phyloP scores from a whole-genome alignment of 257 asterid species.

The Fraxinus americana region DNA sequence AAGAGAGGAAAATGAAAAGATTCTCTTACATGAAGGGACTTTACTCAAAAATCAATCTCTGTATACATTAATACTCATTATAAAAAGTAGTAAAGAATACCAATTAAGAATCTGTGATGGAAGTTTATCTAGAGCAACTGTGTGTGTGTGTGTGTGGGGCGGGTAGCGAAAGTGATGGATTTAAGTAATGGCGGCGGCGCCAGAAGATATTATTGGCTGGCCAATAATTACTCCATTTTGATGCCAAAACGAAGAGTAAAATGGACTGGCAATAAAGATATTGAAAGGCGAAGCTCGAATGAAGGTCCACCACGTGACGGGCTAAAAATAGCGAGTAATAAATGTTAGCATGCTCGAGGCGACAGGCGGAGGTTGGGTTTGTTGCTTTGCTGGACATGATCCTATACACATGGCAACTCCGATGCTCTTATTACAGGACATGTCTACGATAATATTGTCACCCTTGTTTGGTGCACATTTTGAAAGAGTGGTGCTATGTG shows the following conservation, averaged over 20 bases:
- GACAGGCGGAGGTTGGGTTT: not conserved
- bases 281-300: not conserved
- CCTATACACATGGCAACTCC: no score
- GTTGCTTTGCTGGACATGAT: not conserved
- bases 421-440: no score
- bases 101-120: constrained; percentile 28
- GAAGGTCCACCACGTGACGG: not conserved
- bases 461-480: no score
- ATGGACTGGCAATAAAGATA: not conserved
- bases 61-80: constrained; percentile 8
- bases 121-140: constrained; percentile 8
- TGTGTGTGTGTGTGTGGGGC: no score
- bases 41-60: constrained; percentile 9
- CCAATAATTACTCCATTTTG: not conserved
- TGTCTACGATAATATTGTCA: no score
- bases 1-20: constrained; percentile 30
- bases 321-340: not conserved
- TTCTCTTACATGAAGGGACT: constrained; percentile 34
- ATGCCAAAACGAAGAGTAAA: not conserved
- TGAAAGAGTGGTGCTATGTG: no score
- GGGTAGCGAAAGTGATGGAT: constrained; percentile 22
- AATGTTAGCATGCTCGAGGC: not conserved
- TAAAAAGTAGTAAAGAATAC: constrained; percentile 16
- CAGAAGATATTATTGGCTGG: not conserved
- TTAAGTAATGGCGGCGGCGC: constrained; percentile 22